Evolutionary conservation across 2,329 filamentous ascomycete species (phyloP).

Genomic region (Xylariaceae sp.): DNA sequence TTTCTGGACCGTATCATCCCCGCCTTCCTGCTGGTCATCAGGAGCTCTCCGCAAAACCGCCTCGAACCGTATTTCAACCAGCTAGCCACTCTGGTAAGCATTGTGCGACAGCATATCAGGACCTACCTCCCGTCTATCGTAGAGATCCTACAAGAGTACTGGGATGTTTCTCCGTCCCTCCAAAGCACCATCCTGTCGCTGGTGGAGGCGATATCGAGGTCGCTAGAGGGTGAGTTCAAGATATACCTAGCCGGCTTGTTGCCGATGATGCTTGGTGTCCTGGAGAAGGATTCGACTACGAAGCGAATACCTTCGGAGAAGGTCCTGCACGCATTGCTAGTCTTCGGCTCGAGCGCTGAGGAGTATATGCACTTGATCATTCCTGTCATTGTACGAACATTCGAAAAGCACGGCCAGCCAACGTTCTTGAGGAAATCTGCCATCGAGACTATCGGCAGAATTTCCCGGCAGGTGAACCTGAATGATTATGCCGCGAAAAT

Average conservation of each 20-base stretch:
- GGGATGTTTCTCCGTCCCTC: slow-evolving; percentile 72
- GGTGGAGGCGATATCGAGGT: slow-evolving; percentile 88
- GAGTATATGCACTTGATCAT: slow-evolving; percentile 99
- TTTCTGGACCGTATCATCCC: slow-evolving; percentile 93
- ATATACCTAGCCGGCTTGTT: slow-evolving; percentile 85
- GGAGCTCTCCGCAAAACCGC: slow-evolving; percentile 68
- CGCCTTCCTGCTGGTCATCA: slow-evolving; percentile 85
- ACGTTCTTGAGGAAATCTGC: slow-evolving; percentile 75
- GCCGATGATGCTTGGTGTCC: slow-evolving; percentile 87
- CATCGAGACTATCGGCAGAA: slow-evolving; percentile 89
- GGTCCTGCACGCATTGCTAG: slow-evolving; percentile 88
- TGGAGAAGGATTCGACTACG: slow-evolving; percentile 75
- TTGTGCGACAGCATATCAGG: slow-evolving; percentile 93
- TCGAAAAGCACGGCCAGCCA: slow-evolving; percentile 82
- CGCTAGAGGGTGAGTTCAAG: slow-evolving; percentile 96
- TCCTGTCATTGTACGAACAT: slow-evolving; percentile 87
- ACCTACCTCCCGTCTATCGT: slow-evolving; percentile 86
- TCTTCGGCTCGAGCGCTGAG: slow-evolving; percentile 92
- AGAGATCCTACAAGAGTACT: slow-evolving; percentile 81
- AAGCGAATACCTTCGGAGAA: slow-evolving; percentile 80
- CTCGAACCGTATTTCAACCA: slow-evolving; percentile 98
- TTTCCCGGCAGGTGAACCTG: slow-evolving; percentile 93
- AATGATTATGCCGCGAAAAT: slow-evolving; percentile 96
- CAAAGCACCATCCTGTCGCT: slow-evolving; percentile 89
- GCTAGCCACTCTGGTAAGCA: slow-evolving; percentile 83